These are phyloP conservation scores for Allantophomopsis cytisporea DNA, from an alignment of 2,329 filamentous ascomycete species.

Conservation along the genomic window DNA sequence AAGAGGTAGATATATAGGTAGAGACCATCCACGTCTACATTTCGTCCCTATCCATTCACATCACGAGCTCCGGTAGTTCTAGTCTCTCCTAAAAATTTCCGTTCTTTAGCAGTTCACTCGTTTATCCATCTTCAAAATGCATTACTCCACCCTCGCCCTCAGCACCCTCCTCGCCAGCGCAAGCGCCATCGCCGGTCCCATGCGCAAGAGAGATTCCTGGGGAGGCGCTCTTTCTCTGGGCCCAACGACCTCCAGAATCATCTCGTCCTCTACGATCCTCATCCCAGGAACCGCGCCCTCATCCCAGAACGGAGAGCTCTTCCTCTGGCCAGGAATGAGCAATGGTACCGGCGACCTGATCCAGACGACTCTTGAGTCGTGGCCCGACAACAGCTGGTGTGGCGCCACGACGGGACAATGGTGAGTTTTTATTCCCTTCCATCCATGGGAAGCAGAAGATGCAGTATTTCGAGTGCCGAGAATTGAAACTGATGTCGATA, in stretches of 20 bases:
- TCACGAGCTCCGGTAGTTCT: too few species aligned
- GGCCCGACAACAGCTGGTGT: conserved; percentile 26
- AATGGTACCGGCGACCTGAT: conserved; percentile 28
- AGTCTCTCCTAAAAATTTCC: too few species aligned
- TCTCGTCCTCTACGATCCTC: conserved; percentile 24
- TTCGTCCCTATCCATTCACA: too few species aligned
- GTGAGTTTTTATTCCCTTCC: conserved; percentile 16
- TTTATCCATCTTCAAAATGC: too few species aligned
- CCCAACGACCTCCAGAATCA: conserved; percentile 22
- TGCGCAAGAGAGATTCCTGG: conserved; percentile 16
- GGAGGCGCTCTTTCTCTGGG: conserved; percentile 24
- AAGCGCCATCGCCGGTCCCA: too few species aligned
- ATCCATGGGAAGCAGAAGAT: too few species aligned
- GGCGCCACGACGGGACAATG: conserved; percentile 23
- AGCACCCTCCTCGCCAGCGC: too few species aligned
- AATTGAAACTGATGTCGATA: conserved; percentile 1
- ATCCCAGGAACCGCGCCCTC: conserved; percentile 23
- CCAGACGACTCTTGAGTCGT: conserved; percentile 26
- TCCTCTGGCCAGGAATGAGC: conserved; percentile 29
- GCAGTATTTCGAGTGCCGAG: too few species aligned
- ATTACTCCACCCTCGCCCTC: too few species aligned
- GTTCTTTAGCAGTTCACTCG: too few species aligned
- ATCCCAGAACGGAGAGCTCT: conserved; percentile 22
- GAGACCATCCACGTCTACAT: too few species aligned
- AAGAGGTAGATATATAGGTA: too few species aligned